phyloP scores from a whole-genome alignment of 306 rosid species.

The Boehmeria nivea region DNA sequence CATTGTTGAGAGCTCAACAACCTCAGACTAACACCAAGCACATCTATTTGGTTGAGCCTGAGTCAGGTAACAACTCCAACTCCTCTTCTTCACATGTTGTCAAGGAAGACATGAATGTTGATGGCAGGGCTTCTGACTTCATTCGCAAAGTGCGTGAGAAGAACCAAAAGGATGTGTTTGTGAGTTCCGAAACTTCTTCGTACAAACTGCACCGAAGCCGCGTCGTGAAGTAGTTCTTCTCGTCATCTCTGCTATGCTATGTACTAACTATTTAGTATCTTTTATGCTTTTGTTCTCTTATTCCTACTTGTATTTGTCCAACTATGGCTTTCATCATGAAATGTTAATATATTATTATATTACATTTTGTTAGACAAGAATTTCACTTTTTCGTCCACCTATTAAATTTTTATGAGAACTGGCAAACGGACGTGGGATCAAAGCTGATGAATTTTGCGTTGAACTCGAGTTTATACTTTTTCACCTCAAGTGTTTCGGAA shows the following conservation, averaged over 20 bases:
- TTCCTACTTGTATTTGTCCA: background rate
- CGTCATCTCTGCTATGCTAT: background rate
- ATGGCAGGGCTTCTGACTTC: slow-evolving; percentile 51
- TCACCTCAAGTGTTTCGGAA: no score
- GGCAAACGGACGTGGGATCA: no score
- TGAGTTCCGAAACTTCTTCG: background rate
- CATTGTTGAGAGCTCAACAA: slow-evolving; percentile 32
- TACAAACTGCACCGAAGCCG: background rate
- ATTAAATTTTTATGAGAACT: no score
- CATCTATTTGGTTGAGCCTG: slow-evolving; percentile 36
- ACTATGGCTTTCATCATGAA: background rate
- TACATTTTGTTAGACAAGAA: no score
- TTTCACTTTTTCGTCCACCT: no score
- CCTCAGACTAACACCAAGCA: slow-evolving; percentile 36
- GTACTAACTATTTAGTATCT: background rate
- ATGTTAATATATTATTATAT: no score
- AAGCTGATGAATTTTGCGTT: background rate
- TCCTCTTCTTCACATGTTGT: slow-evolving; percentile 22
- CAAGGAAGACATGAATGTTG: slow-evolving; percentile 42
- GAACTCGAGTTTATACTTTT: no score
- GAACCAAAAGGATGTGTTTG: slow-evolving; percentile 29
- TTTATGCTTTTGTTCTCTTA: background rate
- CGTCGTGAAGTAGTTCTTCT: background rate
- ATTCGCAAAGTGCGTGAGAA: slow-evolving; percentile 47
- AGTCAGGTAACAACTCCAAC: slow-evolving; percentile 6